A percentile compares a stretch with the other conserved stretches of the same genome.
phyloP scores from a whole-genome alignment of 371 early-diverging fungal genomes.

The Dichotomocladium elegans region DNA sequence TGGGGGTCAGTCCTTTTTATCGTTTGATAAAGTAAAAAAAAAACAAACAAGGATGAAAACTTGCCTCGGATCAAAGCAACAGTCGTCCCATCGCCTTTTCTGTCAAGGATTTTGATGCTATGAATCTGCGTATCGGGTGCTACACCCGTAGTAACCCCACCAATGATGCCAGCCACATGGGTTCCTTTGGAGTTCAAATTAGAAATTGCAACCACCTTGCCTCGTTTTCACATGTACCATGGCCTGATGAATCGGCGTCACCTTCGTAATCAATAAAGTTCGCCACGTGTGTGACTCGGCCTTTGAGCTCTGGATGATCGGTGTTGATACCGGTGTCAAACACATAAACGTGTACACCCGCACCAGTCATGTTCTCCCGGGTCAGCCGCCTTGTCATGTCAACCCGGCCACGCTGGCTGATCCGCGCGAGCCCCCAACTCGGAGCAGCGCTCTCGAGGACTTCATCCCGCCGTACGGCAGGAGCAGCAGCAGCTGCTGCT shows the following conservation, averaged over 20 bases:
- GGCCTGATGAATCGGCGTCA: conserved; percentile 45
- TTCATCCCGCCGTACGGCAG: background rate
- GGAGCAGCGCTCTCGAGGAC: conserved; percentile 38
- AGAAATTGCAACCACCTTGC: background rate
- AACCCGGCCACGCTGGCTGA: conserved; percentile 37
- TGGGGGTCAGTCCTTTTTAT: conserved; percentile 16
- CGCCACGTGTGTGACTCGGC: conserved; percentile 71
- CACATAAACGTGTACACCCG: conserved; percentile 63
- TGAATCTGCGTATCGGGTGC: conserved; percentile 59
- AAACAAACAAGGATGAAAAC: conserved; percentile 7
- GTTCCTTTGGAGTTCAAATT: conserved; percentile 47
- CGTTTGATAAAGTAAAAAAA: conserved; percentile 15
- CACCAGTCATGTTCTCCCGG: conserved; percentile 13
- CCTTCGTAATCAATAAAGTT: conserved; percentile 51
- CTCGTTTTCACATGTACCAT: no score
- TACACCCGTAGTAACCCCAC: conserved; percentile 57
- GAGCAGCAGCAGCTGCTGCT: background rate
- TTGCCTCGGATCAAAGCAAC: conserved; percentile 25
- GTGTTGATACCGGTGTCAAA: conserved; percentile 74
- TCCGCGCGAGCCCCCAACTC: conserved; percentile 60
- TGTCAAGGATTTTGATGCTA: conserved; percentile 64
- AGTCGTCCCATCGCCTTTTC: conserved; percentile 45
- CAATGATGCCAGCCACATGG: conserved; percentile 69
- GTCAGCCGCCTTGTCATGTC: conserved; percentile 13
- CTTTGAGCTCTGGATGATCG: conserved; percentile 76